Conservation (phyloP, 2,329 filamentous ascomycete species). For the Chlorencoelia australis region DNA sequence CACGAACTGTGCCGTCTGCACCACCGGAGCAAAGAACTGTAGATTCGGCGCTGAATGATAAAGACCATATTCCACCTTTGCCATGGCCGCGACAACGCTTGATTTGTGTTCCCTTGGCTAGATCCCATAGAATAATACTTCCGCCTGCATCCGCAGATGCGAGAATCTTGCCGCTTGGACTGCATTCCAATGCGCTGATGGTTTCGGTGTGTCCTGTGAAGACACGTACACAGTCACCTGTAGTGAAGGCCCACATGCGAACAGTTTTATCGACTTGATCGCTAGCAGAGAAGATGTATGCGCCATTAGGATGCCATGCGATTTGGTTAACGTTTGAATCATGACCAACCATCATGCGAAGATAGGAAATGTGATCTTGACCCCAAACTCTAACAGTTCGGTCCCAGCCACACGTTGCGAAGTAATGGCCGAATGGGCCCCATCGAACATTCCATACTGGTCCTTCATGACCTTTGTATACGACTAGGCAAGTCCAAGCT, state of each 20-base stretch:
- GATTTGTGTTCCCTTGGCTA: constrained; percentile 72
- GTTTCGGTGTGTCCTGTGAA: constrained; percentile 88
- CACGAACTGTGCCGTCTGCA: constrained; percentile 81
- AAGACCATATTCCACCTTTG: constrained; percentile 85
- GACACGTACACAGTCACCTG: constrained; percentile 77
- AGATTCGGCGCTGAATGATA: constrained; percentile 90
- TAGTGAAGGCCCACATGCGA: constrained; percentile 92
- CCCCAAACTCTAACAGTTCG: constrained; percentile 86
- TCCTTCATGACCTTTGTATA: constrained; percentile 87
- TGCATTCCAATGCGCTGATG: constrained; percentile 75
- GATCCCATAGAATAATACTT: constrained; percentile 89
- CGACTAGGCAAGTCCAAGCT: constrained; percentile 81
- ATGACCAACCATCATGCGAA: constrained; percentile 83
- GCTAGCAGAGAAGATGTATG: constrained; percentile 87
- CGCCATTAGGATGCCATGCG: constrained; percentile 90
- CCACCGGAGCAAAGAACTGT: constrained; percentile 83
- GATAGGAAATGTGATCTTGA: constrained; percentile 82
- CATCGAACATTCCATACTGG: constrained; percentile 83
- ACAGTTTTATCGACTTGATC: constrained; percentile 80
- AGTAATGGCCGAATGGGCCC: constrained; percentile 93
- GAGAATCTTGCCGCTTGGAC: constrained; percentile 80
- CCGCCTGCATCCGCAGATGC: constrained; percentile 83
- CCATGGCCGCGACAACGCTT: constrained; percentile 93
- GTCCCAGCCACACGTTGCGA: constrained; percentile 78
- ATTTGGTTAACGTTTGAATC: constrained; percentile 86